These are phyloP conservation scores for Daedalea quercina DNA, from an alignment of 768 basidiomycete genomes.

Conservation along the genomic window DNA sequence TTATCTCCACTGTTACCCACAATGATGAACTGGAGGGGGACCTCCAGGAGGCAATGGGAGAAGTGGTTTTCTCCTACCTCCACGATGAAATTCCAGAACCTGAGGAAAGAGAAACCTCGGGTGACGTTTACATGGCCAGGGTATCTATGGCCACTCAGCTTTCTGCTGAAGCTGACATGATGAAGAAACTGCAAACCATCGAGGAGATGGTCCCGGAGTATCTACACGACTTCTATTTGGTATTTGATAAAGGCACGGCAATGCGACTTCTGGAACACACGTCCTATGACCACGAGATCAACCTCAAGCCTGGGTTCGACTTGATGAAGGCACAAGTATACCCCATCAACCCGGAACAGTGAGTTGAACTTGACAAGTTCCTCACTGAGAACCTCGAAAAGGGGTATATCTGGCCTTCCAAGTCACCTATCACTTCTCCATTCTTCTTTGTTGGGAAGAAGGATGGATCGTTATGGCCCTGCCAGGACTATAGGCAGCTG, in stretches of 20 bases:
- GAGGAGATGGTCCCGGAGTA: background rate
- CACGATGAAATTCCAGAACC: no score
- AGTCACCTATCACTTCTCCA: slow-evolving; percentile 17
- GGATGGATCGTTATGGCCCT: slow-evolving; percentile 18
- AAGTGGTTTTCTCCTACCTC: no score
- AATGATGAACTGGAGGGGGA: no score
- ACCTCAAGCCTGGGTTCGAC: slow-evolving; percentile 21
- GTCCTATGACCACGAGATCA: slow-evolving; percentile 29
- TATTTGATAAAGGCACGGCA: slow-evolving; percentile 15
- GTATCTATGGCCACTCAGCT: background rate
- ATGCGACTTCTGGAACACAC: slow-evolving; percentile 24
- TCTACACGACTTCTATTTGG: slow-evolving; percentile 23
- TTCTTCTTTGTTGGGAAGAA: slow-evolving; percentile 27
- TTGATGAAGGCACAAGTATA: slow-evolving; percentile 14
- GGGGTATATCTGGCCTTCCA: slow-evolving; percentile 16
- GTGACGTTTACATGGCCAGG: no score
- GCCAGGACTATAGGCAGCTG: slow-evolving; percentile 22
- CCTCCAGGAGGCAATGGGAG: no score
- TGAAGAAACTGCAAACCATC: background rate
- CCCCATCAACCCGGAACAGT: slow-evolving; percentile 9
- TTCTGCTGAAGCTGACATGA: background rate
- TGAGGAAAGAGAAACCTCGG: no score
- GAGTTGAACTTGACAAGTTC: slow-evolving; percentile 12
- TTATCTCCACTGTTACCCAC: no score
- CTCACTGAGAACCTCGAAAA: slow-evolving; percentile 16